Conservation (phyloP, 1,284 basidiomycete genomes). For the Gomphus bonarii region DNA sequence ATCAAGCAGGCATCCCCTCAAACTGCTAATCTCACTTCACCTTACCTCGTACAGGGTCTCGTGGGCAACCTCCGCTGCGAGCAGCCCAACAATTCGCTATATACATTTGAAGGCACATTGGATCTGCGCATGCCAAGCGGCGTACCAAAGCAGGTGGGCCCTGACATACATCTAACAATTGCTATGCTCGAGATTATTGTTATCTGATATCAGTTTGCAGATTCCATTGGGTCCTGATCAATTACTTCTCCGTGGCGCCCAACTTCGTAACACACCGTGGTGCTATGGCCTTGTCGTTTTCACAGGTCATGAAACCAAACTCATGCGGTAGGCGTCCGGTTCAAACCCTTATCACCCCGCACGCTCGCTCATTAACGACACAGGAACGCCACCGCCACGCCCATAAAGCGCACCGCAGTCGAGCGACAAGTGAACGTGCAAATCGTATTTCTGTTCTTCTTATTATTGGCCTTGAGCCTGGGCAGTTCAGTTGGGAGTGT, state of each 20-base stretch:
- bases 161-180: constrained; percentile 66
- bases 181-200: too few relatives aligned
- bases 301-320: constrained; percentile 96
- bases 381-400: constrained; percentile 23
- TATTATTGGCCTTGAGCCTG: constrained; percentile 81
- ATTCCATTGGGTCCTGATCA: constrained; percentile 94
- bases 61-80: constrained; percentile 85
- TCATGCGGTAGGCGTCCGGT: constrained; percentile 70
- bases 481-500: constrained; percentile 90
- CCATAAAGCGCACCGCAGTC: constrained; percentile 94
- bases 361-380: background rate
- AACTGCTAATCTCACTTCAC: constrained; percentile 71
- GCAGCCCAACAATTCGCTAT: constrained; percentile 95
- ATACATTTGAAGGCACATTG: constrained; percentile 81
- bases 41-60: constrained; percentile 63
- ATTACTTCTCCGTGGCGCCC: constrained; percentile 87
- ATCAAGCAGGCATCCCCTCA: constrained; percentile 93
- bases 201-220: constrained; percentile 25
- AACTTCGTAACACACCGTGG: constrained; percentile 96
- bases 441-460: constrained; percentile 91
- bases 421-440: constrained; percentile 95
- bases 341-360: background rate
- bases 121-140: constrained; percentile 15
- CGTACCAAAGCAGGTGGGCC: constrained; percentile 12
- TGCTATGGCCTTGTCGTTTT: constrained; percentile 91